A percentile compares a stretch with the other conserved stretches of the same genome.
phyloP scores from a whole-genome alignment of 352 stramenopile genomes.

The Phytophthora constricta region DNA sequence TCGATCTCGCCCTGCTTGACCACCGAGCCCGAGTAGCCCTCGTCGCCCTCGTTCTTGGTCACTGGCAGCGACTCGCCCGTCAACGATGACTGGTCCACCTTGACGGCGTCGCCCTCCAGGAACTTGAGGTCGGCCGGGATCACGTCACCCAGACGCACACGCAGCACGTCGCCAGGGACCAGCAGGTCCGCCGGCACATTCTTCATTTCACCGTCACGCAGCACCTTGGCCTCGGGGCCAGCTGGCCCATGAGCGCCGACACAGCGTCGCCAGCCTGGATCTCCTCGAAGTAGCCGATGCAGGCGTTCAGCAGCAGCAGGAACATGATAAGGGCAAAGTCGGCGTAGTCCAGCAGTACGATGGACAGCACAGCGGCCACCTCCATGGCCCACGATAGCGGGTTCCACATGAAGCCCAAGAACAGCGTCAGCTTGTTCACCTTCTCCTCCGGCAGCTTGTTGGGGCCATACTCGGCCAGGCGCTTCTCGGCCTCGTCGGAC shows the following conservation, averaged over 20 bases:
- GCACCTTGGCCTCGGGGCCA: slow-evolving; percentile 88
- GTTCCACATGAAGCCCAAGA: slow-evolving; percentile 86
- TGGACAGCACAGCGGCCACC: slow-evolving; percentile 70
- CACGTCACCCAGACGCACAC: slow-evolving; percentile 88
- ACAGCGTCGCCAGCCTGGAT: slow-evolving; percentile 90
- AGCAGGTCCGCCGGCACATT: slow-evolving; percentile 71
- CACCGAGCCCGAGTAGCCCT: slow-evolving; percentile 85
- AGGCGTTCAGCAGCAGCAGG: slow-evolving; percentile 73
- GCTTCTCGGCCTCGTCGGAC: slow-evolving; percentile 75
- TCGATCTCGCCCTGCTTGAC: slow-evolving; percentile 92
- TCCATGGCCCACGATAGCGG: slow-evolving; percentile 87
- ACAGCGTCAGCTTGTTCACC: slow-evolving; percentile 81
- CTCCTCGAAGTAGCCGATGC: slow-evolving; percentile 84
- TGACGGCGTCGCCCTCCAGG: slow-evolving; percentile 79
- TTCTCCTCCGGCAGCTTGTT: slow-evolving; percentile 86
- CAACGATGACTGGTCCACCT: slow-evolving; percentile 92
- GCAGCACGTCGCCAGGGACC: slow-evolving; percentile 79
- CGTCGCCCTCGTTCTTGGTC: slow-evolving; percentile 80
- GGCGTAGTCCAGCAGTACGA: slow-evolving; percentile 80
- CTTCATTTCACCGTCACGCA: slow-evolving; percentile 82
- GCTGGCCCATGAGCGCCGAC: slow-evolving; percentile 87
- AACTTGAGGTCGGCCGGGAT: slow-evolving; percentile 93
- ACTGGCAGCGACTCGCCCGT: slow-evolving; percentile 95
- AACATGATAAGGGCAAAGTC: slow-evolving; percentile 80
- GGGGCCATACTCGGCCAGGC: slow-evolving; percentile 75